Evolutionary conservation across 2,329 filamentous ascomycete species (phyloP), one percentile per base, ranked within the genome.

Genomic region (Fusarium neocosmosporiellum): DNA sequence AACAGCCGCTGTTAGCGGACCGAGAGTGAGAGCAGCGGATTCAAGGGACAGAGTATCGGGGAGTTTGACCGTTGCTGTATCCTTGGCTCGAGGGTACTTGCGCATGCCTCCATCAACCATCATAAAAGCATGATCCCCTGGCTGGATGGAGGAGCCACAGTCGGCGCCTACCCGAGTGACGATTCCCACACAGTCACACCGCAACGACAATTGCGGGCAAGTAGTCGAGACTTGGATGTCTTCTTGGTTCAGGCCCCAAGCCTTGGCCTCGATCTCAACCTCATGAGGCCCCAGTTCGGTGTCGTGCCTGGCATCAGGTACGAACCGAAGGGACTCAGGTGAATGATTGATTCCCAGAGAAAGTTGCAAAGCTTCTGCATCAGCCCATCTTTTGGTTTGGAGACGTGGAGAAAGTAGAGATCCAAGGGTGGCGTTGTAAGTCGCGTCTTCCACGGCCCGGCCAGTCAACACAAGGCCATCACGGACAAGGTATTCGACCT

Each of bases 131-230:
- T 9, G 36, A 37, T 37, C 36, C 8, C 36, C 8, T 10, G 8
- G 36, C 0, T n/a, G 36, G 16, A 37, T 37, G 18, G 16, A 37
- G 4, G 36, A 10, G 36, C n/a, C 36, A 37, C 36, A 37, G 1
- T 37, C 36, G 8, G 36, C 7, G 8, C 36, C 36, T 2, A n/a
- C 18, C 36, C 36, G 7, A 0, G 36, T 37, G 7, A 37, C 36
- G 0, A 9, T 5, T 0, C 36, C 36, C 4, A 4, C 1, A 36
- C 16, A n/a, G 1, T n/a, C 36, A 37, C 18, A 37, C 4, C 36
- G 36, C 1, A 10, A 10, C 36, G 2, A 0, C 18, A 1, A 37
- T 18, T 18, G 16, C 0, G 0, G 36, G 2, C 18, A 8, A n/a
- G 18, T 10, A n/a, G 36, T n/a, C 36, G 36, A n/a, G 36, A n/a